Conservation (phyloP, 129 eudicot genomes). For the Lactuca sativa region DNA sequence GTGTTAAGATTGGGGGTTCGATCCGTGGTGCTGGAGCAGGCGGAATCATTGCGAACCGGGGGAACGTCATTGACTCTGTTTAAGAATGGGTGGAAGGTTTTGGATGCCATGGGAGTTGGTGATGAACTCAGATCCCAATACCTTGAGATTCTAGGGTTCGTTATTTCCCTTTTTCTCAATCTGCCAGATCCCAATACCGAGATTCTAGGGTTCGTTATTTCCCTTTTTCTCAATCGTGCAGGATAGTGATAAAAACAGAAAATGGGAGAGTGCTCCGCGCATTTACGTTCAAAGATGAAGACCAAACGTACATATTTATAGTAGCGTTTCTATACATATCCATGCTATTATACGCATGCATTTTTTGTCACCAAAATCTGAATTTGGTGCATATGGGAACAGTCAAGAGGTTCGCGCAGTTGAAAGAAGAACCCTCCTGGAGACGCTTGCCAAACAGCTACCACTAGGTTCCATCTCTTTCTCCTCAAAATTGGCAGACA, state of each 20-base stretch:
- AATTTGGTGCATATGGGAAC: constrained; percentile 20
- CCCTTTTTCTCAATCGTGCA: constrained; percentile 44
- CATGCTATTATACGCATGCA: constrained; percentile 1
- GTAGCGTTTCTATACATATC: constrained; percentile 27
- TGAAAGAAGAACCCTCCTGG: constrained; percentile 73
- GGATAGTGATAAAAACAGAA: constrained; percentile 74
- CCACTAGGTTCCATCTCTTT: constrained; percentile 53
- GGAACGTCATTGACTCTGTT: constrained; percentile 87
- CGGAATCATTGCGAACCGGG: constrained; percentile 68
- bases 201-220: constrained; percentile 68
- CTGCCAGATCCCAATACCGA: constrained; percentile 70
- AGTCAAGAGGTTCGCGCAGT: constrained; percentile 99
- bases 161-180: not conserved
- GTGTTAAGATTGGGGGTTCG: constrained; percentile 60
- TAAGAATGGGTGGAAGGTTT: constrained; percentile 91
- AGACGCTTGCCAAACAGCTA: constrained; percentile 72
- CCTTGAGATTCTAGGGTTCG: constrained; percentile 88
- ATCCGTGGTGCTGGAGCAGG: constrained; percentile 81
- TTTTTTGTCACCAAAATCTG: constrained; percentile 6
- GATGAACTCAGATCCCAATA: constrained; percentile 66
- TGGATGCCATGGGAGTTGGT: constrained; percentile 90
- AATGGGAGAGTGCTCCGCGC: constrained; percentile 80
- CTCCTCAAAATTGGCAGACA: constrained; percentile 66
- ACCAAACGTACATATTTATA: constrained; percentile 41
- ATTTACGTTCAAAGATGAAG: constrained; percentile 81